Base-by-base conservation (phyloP, 2,329 filamentous ascomycete species). In the Juglanconis sp. region DNA sequence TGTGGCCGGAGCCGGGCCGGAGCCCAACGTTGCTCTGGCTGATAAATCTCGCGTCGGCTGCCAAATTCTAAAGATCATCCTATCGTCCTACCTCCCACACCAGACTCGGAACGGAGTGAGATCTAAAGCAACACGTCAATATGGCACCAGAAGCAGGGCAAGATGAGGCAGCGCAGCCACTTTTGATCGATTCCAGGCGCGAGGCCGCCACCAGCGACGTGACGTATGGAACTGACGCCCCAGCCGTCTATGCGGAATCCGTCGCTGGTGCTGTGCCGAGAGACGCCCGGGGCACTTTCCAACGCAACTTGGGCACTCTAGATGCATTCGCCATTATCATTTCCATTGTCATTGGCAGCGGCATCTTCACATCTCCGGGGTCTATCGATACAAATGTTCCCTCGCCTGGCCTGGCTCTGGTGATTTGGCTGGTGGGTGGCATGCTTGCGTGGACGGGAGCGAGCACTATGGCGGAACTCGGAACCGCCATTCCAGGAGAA, bases 371-470 rank as follows among this genome's bases (percentile, higher is more conserved):
- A 0, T 87, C 85, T 1, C 85, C 85, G 0, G 83, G 84, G 0
- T 79, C 84, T 10, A 85, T 88, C 61, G 84, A 87, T 66, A 80
- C 80, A 15, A 86, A 87, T 64, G 84, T 87, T 3, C 83, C 84
- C 0, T 87, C 85, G 0, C 85, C 85, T 0, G 85, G 82, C 8
- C 74, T 76, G 1, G 83, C 84, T 2, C 66, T 88, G 40, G 66
- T 84, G 2, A 79, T 87, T 7, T 88, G 86, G 86, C 74, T 86
- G 1, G 72, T 87, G 10, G 85, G 83, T 17, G 85, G 86, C 1
- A 68, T 87, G 0, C 73, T 88, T 30, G 85, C 85, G 0, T 88
- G 85, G 86, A 85, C 84, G 0, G 86, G 86, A 3, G 85, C 85
- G 5, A 79, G 76, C 54, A 86, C 84, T 0, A 81, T 87, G 70